Evolutionary conservation across 371 early-diverging fungal genomes (phyloP).

Genomic region (Lichtheimia ramosa): DNA sequence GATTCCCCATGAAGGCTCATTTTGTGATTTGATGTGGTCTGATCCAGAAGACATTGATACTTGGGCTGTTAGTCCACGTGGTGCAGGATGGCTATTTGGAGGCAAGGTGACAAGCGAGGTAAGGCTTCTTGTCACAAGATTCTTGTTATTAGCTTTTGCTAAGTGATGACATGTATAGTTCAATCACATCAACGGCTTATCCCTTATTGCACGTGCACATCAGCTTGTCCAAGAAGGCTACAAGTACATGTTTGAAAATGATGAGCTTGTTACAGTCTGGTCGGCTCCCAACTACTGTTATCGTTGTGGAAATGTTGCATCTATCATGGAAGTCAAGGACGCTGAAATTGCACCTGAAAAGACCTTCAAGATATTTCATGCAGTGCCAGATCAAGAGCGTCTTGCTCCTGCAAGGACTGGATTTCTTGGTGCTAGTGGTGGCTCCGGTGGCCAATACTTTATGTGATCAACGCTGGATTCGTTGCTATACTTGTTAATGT

Average conservation of each 20-base stretch:
- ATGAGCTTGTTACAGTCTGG: conserved; percentile 99
- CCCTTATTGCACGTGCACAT: conserved; percentile 98
- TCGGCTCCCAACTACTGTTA: conserved; percentile 99
- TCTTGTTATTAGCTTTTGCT: neutral
- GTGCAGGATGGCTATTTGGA: conserved; percentile 99
- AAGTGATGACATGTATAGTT: conserved; percentile 63
- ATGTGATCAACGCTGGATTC: conserved; percentile 22
- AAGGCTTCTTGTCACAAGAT: conserved; percentile 4
- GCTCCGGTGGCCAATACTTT: conserved; percentile 51
- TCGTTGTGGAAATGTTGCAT: conserved; percentile 98
- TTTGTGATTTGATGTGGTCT: conserved; percentile 96
- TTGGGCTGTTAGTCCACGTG: conserved; percentile 98
- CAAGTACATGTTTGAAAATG: conserved; percentile 96
- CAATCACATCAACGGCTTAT: conserved; percentile 96
- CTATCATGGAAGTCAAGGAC: conserved; percentile 94
- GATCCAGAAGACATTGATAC: conserved; percentile 96
- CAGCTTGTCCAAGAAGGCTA: conserved; percentile 99
- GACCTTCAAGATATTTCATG: conserved; percentile 93
- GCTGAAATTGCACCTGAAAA: conserved; percentile 73
- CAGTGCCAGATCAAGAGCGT: conserved; percentile 91
- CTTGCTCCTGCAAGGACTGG: conserved; percentile 32
- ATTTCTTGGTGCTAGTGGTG: conserved; percentile 25
- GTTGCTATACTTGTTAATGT: conserved; percentile 5
- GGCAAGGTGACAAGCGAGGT: conserved; percentile 94
- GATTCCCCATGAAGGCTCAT: conserved; percentile 98